Percentiles rank a stretch among this genome's conserved stretches.
phyloP scores from a whole-genome alignment of 129 eudicot species.

The Flaveria brownii region DNA sequence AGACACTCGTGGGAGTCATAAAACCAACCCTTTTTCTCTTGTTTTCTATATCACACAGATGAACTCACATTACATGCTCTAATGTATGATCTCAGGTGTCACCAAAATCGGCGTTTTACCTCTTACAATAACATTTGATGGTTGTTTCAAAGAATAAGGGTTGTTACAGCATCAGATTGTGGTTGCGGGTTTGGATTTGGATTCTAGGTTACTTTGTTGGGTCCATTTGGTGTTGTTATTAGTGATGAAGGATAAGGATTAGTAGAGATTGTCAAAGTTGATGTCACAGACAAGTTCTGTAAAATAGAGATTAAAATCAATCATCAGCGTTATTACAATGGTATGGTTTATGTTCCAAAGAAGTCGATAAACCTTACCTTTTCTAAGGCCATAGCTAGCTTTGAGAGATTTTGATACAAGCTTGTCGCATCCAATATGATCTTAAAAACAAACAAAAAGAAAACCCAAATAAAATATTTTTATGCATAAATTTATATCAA shows the following conservation, averaged over 20 bases:
- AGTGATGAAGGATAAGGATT: constrained; percentile 45
- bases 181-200: constrained; percentile 28
- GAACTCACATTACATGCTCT: constrained; percentile 28
- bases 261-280: constrained; percentile 55
- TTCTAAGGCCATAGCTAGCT: constrained; percentile 88
- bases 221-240: constrained; percentile 43
- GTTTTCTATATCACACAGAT: constrained; percentile 13
- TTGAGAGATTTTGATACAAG: constrained; percentile 79
- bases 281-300: constrained; percentile 85
- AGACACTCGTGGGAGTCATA: no score
- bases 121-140: constrained; percentile 35
- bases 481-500: background rate
- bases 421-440: constrained; percentile 66
- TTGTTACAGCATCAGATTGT: constrained; percentile 40
- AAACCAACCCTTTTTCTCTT: background rate
- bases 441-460: constrained; percentile 37
- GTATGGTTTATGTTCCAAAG: constrained; percentile 2
- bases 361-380: constrained; percentile 50
- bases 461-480: background rate
- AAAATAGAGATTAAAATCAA: constrained; percentile 9
- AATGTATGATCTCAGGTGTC: constrained; percentile 19
- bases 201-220: constrained; percentile 33
- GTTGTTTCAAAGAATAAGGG: constrained; percentile 31
- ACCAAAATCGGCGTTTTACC: constrained; percentile 20
- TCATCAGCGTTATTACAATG: background rate